Conservation (phyloP, 2,329 filamentous ascomycete genomes). For the Colletotrichum echinochloae region DNA sequence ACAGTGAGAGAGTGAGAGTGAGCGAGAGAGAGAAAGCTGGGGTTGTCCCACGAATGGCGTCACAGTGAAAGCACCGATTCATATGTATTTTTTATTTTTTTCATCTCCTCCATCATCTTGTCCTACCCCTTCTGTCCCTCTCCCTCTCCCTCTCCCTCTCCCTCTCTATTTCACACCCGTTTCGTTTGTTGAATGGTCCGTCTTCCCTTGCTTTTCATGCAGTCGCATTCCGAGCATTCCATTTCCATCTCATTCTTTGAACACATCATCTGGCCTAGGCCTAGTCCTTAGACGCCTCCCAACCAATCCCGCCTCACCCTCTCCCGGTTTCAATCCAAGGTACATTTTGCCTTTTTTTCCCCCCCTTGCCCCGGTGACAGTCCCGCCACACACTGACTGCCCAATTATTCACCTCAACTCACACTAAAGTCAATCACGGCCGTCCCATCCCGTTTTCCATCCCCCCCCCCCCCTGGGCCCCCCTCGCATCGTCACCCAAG, state of each 20-base stretch:
- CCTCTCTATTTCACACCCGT: not conserved
- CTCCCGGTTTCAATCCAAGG: not conserved
- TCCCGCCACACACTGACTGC: slow-evolving; percentile 8
- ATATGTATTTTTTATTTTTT: not conserved
- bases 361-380: slow-evolving; percentile 2
- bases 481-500: slow-evolving; percentile 6
- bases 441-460: not conserved
- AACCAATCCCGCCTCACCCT: slow-evolving; percentile 5
- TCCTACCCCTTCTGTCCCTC: too few relatives aligned
- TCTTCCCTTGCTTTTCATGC: slow-evolving; percentile 3
- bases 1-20: too few relatives aligned
- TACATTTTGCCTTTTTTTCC: not conserved
- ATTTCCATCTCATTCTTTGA: not conserved
- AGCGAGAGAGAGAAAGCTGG: not conserved
- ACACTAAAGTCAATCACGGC: not conserved
- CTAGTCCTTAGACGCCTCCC: not conserved
- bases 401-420: not conserved
- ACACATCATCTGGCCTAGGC: not conserved
- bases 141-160: too few relatives aligned
- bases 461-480: not conserved
- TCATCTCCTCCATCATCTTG: not conserved
- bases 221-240: slow-evolving; percentile 1
- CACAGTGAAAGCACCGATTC: slow-evolving; percentile 2
- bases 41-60: slow-evolving; percentile 15
- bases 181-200: not conserved